phyloP scores from a whole-genome alignment of 208 protist genomes.

The Trypanosomatidae sp. region DNA sequence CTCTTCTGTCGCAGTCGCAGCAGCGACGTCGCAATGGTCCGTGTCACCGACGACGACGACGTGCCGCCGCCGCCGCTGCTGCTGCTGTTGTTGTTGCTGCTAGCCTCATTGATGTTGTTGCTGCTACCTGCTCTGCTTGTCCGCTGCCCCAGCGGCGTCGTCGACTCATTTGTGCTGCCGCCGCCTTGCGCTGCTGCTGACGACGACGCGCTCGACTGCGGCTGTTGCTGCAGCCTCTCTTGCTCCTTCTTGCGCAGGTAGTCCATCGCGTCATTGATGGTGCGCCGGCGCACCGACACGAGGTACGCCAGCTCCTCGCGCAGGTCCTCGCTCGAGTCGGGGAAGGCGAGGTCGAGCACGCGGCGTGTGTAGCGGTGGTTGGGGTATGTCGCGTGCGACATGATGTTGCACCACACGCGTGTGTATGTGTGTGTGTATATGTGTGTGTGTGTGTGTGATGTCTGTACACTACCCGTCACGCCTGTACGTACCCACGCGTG shows the following conservation, averaged over 20 bases:
- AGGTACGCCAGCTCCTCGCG: constrained; percentile 31
- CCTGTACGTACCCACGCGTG: too few species aligned
- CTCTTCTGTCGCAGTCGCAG: too few species aligned
- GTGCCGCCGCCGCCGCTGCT: too few species aligned
- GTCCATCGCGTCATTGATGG: constrained; percentile 29
- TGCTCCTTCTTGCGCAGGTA: constrained; percentile 7
- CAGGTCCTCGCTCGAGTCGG: constrained; percentile 14
- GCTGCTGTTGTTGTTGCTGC: too few species aligned
- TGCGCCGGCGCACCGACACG: constrained; percentile 32
- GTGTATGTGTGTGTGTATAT: constrained; percentile 5
- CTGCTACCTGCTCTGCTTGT: too few species aligned
- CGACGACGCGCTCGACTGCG: not conserved
- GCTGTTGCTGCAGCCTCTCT: not conserved
- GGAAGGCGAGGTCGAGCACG: constrained; percentile 21
- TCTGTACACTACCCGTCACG: too few species aligned
- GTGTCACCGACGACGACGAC: too few species aligned
- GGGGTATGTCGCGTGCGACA: constrained; percentile 11
- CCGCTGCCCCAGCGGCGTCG: too few species aligned
- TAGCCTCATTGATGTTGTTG: too few species aligned
- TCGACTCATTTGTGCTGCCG: constrained; percentile 5
- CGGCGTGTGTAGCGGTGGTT: constrained; percentile 11
- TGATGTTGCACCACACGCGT: not conserved
- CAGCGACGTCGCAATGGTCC: too few species aligned
- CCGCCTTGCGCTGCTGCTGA: not conserved
- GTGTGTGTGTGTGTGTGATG: constrained; percentile 4